Evolutionary conservation across 2,329 filamentous ascomycete species (phyloP), one percentile per base, ranked within the genome.

Genomic region (Beauveria bassiana): DNA sequence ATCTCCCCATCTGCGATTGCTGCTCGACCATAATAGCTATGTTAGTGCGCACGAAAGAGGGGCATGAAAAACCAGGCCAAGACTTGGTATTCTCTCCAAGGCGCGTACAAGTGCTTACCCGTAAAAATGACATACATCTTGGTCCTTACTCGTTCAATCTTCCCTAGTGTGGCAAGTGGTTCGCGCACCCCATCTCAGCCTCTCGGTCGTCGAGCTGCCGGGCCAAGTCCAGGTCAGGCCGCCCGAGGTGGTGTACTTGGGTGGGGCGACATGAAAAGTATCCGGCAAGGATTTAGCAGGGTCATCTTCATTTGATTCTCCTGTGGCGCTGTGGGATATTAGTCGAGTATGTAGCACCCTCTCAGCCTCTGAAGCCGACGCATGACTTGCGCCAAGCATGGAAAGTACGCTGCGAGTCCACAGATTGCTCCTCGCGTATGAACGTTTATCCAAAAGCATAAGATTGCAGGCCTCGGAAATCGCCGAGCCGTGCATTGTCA

Each of bases 231-330:
- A 31, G 28, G 31, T 31, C 57, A 49, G 55, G 55, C 38, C 52
- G 38, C 54, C 26, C 43, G 45, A 50, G 55, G 45, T 50, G 22
- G 34, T 60, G 34, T 26, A 26, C n/a, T 38, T 6, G 22, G n/a
- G 49, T 53, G 57, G 57, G 57, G 38, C 49, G 57, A 5, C n/a
- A 43, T 60, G 49, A 49, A 60, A 60, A 46, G 49, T 53, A 45
- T 22, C 57, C 47, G 47, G 24, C 45, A 59, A 52, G 38, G 8
- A 50, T 40, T 8, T 6, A 18, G 12, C 26, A 31, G 49, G 26
- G 18, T 4, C 28, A 49, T 22, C 24, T 53, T 51, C 38, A 34
- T 43, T 46, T 52, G 7, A 20, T 22, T 50, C 40, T 45, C 26
- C 47, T 24, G 57, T 53, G 57, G 57, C 49, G 46, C 26, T 18